Evolutionary conservation across 345 rosid species (phyloP), one percentile per base, ranked within the genome.

Genomic region (Hibiscus trionum): DNA sequence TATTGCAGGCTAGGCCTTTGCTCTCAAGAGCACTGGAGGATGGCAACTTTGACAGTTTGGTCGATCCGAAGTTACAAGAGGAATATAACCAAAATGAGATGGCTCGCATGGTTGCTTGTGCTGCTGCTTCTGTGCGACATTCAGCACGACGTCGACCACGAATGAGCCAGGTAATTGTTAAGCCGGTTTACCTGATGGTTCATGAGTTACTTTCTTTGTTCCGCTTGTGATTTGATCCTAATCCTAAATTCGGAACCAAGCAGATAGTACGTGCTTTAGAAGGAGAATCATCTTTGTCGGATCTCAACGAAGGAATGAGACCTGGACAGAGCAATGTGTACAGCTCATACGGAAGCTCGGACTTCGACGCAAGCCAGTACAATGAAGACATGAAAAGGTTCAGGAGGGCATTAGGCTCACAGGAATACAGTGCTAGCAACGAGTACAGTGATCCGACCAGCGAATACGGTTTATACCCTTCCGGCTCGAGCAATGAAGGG

Each of bases 81-180:
- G 73, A 73, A 57, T 92, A 89, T 81, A 84, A 85, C 72, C 86
- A 80, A 42, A 72, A 74, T 27, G 97, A 95, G 81, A 88, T 95
- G 92, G 83, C 80, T 78, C 84, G 91, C 44, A 86, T 95, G 93
- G 85, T 92, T 75, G 86, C 97, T 73, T 92, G 96, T 82, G 97
- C 99, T 73, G 97, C 92, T 62, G 96, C 93, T 58, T 88, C 90
- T 50, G 85, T 92, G 26, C 91, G 92, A 27, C 97, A 95, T 76
- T 95, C 99, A 60, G 99, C 96, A 55, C 80, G 88, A 11, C 92
- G 88, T 57, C 85, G 99, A 26, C 97, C 99, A 27, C 84, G 84
- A 69, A 89, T 88, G 96, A 90, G 95, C 75, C 96, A 90, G 96
- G 98, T 90, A 81, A 78, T 70, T 33, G 62, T 21, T 19, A 7